These are phyloP conservation scores for Fraxinus platypoda DNA, from an alignment of 305 asterid genomes.

Conservation along the genomic window DNA sequence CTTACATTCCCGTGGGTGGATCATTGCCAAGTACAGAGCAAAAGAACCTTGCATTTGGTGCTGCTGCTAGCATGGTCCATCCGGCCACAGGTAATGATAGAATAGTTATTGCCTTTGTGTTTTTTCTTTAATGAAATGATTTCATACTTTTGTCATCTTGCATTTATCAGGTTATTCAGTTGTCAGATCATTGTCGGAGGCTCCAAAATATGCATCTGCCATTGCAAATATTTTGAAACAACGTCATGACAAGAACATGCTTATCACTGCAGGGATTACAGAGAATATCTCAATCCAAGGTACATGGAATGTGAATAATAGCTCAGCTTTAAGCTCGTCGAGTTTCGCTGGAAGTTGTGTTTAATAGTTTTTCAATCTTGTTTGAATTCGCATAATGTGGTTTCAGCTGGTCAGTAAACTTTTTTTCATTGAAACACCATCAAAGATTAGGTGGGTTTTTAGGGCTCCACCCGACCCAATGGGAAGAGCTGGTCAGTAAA, in stretches of 20 bases:
- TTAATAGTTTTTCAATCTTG: background rate
- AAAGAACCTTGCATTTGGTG: constrained; percentile 95
- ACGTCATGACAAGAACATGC: constrained; percentile 36
- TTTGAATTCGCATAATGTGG: background rate
- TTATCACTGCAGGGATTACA: constrained; percentile 40
- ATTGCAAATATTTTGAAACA: constrained; percentile 71
- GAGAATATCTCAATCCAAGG: constrained; percentile 79
- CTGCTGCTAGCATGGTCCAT: constrained; percentile 99
- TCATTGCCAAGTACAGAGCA: constrained; percentile 94
- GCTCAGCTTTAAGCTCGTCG: background rate
- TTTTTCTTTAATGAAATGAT: background rate
- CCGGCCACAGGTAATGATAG: constrained; percentile 84
- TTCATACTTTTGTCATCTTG: background rate
- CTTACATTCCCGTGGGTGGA: constrained; percentile 97
- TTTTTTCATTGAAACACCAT: background rate
- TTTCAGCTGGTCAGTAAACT: background rate
- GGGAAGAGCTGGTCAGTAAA: background rate
- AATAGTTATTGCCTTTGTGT: background rate
- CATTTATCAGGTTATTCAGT: constrained; percentile 76
- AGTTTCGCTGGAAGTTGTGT: background rate
- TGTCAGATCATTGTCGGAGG: constrained; percentile 93
- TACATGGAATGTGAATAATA: constrained; percentile 18
- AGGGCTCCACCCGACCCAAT: background rate
- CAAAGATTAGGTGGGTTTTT: background rate
- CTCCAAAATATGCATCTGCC: constrained; percentile 85